Base-by-base conservation (phyloP, 2,329 filamentous ascomycete genomes). In the Exophiala viscosa region DNA sequence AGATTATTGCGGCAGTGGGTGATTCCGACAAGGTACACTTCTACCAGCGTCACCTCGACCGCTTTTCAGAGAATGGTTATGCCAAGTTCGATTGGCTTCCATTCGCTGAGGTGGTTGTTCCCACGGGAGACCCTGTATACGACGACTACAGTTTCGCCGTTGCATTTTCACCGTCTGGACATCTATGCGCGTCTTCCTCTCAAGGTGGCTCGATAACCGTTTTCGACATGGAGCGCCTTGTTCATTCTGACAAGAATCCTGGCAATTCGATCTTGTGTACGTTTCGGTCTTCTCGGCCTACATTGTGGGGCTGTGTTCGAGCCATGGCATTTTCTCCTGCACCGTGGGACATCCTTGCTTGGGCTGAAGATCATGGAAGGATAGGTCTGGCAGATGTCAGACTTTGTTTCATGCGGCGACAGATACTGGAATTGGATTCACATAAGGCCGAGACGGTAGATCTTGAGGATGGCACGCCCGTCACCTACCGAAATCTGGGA, bases 281-380 rank as follows among this genome's bases (percentile, higher is more conserved):
- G 7, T 90, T 97, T 64, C 81, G 81, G 52, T 91, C 90, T 13
- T 91, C 90, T 0, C 78, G 89, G 55, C 82, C 88, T 0, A 79
- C 81, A 54, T 78, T 76, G n/a, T 79, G 82, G 17, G 92, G 92
- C 39, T 90, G 92, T 31, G 84, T 97, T 48, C 82, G 93, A 57
- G 89, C 90, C 56, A 95, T 97, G 87, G 80, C 86, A 1, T 99
- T 99, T 67, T 90, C 88, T 3, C 91, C 92, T 0, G 87, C 88
- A 1, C 89, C 91, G 0, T 92, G 86, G 76, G 92, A 96, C 66
- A 80, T 99, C 14, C 75, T 99, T 36, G 87, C 95, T 5, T 97
- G 93, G 91, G 88, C 90, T 7, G 93, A 99, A 69, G 88, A 96
- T 63, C 85, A 88, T 58, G 75, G 74, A 13, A 67, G 71, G 56